These are phyloP conservation scores for Detonula confervacea DNA, from an alignment of 352 stramenopile genomes.

Conservation along the genomic window DNA sequence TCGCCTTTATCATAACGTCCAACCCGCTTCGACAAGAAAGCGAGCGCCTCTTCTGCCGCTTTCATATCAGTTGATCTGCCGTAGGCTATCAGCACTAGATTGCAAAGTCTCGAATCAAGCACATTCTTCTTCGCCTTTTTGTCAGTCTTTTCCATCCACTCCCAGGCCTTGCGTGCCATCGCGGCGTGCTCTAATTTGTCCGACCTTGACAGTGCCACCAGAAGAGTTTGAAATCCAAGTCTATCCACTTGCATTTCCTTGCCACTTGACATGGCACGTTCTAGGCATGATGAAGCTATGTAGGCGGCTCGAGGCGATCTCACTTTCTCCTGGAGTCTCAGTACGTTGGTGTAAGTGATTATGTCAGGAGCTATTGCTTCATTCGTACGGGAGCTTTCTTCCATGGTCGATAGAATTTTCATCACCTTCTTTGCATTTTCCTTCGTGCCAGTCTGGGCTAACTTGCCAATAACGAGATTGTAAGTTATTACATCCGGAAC, in stretches of 20 bases:
- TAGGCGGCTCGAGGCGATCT: constrained; percentile 27
- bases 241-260: constrained; percentile 33
- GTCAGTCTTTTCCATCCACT: constrained; percentile 45
- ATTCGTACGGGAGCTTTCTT: constrained; percentile 15
- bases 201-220: constrained; percentile 37
- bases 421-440: constrained; percentile 58
- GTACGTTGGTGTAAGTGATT: constrained; percentile 51
- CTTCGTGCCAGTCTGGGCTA: constrained; percentile 27
- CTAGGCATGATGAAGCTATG: constrained; percentile 38
- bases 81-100: constrained; percentile 49
- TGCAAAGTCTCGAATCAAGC: constrained; percentile 46
- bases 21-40: constrained; percentile 45
- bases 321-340: constrained; percentile 39
- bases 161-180: constrained; percentile 33
- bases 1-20: constrained; percentile 24
- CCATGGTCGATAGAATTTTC: constrained; percentile 41
- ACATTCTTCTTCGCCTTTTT: constrained; percentile 12
- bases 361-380: constrained; percentile 41
- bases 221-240: constrained; percentile 36
- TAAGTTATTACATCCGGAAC: constrained; percentile 56
- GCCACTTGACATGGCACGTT: constrained; percentile 25
- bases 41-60: constrained; percentile 20
- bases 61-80: constrained; percentile 34
- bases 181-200: constrained; percentile 40
- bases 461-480: constrained; percentile 56